phyloP scores from a whole-genome alignment of 768 basidiomycete species.

The Coprinopsis strossmayeri region DNA sequence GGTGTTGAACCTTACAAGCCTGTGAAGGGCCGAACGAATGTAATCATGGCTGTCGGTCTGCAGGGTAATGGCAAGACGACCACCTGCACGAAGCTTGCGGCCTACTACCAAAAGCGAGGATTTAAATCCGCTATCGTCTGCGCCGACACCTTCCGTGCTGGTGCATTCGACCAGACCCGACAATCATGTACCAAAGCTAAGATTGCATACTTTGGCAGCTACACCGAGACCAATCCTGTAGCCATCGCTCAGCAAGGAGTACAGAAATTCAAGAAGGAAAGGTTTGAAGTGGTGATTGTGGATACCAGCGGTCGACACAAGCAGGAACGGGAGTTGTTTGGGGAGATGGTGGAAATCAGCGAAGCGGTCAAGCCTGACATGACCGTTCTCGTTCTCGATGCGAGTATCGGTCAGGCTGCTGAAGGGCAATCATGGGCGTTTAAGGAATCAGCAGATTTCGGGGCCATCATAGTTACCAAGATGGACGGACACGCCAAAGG shows the following conservation, averaged over 20 bases:
- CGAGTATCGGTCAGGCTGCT: conserved; percentile 98
- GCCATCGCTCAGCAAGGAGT: conserved; percentile 93
- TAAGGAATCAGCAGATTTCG: conserved; percentile 96
- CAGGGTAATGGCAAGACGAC: conserved; percentile 99
- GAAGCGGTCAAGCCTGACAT: conserved; percentile 92
- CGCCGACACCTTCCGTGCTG: conserved; percentile 98
- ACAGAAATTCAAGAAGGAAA: conserved; percentile 94
- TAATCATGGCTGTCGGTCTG: conserved; percentile 96
- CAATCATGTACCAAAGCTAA: conserved; percentile 99
- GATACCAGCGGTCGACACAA: conserved; percentile 97
- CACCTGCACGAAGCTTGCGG: conserved; percentile 97
- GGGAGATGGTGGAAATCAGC: conserved; percentile 97
- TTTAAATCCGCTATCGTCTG: conserved; percentile 97
- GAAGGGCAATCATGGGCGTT: conserved; percentile 95
- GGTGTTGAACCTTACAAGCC: conserved; percentile 95
- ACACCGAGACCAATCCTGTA: conserved; percentile 98
- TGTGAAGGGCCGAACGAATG: conserved; percentile 87
- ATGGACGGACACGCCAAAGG: conserved; percentile 99
- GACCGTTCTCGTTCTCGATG: conserved; percentile 94
- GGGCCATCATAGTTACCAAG: conserved; percentile 98
- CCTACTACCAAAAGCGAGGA: conserved; percentile 94
- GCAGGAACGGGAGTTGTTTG: conserved; percentile 93
- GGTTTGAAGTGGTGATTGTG: conserved; percentile 97
- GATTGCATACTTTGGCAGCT: conserved; percentile 97
- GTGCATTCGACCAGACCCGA: conserved; percentile 97